Evolutionary conservation across 768 basidiomycete genomes (phyloP).

Genomic region (Lactarius hengduanensis): DNA sequence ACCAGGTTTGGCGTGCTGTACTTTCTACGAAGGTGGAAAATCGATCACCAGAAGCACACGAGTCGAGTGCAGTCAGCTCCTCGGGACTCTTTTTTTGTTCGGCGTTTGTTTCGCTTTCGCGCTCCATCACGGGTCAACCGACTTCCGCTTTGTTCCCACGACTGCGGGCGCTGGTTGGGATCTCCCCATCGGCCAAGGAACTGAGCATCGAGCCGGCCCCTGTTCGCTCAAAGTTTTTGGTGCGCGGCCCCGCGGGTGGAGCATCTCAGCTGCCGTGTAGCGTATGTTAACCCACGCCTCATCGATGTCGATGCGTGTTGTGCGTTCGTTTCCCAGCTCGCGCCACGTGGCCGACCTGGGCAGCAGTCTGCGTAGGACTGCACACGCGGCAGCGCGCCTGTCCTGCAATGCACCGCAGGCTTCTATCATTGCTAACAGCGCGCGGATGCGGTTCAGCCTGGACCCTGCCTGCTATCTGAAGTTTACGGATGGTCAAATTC

Average conservation of each 20-base stretch:
- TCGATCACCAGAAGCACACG: conserved; percentile 12
- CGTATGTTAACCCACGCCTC: background rate
- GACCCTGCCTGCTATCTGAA: background rate
- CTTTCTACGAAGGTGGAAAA: background rate
- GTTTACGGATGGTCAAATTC: conserved; percentile 5
- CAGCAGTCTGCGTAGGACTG: background rate
- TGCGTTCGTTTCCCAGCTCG: conserved; percentile 5
- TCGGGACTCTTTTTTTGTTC: conserved; percentile 4
- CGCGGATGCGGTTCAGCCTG: conserved; percentile 1
- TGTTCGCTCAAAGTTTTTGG: background rate
- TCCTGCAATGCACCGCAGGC: background rate
- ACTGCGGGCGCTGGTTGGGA: background rate
- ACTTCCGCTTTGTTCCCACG: conserved; percentile 10
- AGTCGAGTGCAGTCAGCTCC: conserved; percentile 4
- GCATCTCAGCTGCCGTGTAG: background rate
- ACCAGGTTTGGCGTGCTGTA: conserved; percentile 31
- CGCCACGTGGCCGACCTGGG: conserved; percentile 12
- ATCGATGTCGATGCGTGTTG: conserved; percentile 12
- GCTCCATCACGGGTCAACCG: background rate
- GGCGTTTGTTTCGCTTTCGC: conserved; percentile 11
- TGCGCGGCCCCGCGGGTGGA: background rate
- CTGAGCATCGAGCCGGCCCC: background rate
- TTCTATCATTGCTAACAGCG: background rate
- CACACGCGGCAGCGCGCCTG: background rate
- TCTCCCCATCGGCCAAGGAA: conserved; percentile 2